Evolutionary conservation across 306 rosid species (phyloP), one percentile per base, ranked within the genome.

Genomic region (Dalbergia oliveri): DNA sequence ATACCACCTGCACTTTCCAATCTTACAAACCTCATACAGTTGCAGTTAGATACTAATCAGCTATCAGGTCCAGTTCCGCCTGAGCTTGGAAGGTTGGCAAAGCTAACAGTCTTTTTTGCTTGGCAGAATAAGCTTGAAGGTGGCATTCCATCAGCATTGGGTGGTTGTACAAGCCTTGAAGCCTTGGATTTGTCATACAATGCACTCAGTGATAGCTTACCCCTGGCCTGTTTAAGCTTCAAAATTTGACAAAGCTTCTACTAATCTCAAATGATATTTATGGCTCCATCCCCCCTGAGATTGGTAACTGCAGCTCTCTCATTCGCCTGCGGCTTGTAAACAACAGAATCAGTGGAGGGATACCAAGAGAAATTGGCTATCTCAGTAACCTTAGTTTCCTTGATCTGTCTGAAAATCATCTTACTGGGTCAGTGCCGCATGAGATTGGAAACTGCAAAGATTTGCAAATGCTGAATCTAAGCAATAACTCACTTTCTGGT

Each of bases 121-220:
- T 94, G 98, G 98, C 94, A 94, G 86, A 92, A 94, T 82, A 87
- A 82, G 18, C 96, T 94, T 18, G 93, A 86, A 89, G 97, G 97
- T 66, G 79, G 88, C 61, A 83, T 94, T 79, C 94, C 98, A 43
- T 79, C 90, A 5, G 73, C 79, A 63, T 74, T 94, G 81, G 94
- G 89, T 11, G 89, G 84, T 21, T 94, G 95, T 75, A 15, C 44
- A 26, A 86, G 90, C 83, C 91, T 94, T 35, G 85, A 92, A 72
- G 96, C 97, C 67, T 68, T 94, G 69, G 98, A 94, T 84, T 84
- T 94, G 79, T 94, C 98, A 34, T 93, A 89, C 73, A 94, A 92
- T 68, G 74, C 88, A 50, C 93, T 92, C 69, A 88, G 85, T 47
- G 90, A 86, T 66, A 86, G 84, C 85, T 75, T 94, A 83, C 97